phyloP scores from a whole-genome alignment of 192 early-diverging fungal genomes.

The Rhizophagus prolifer region DNA sequence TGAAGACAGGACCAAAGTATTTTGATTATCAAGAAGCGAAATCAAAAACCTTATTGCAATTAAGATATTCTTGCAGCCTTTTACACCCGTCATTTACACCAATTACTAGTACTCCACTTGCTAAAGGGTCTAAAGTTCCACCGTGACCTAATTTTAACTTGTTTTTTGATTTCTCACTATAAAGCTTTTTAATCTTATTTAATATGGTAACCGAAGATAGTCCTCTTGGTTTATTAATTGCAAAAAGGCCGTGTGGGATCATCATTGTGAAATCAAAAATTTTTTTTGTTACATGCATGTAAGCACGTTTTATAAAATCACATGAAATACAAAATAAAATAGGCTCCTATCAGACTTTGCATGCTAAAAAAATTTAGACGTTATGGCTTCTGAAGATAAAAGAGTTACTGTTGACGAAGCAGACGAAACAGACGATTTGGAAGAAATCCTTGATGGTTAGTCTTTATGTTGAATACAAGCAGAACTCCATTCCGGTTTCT shows the following conservation, averaged over 20 bases:
- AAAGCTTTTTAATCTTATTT: neutral
- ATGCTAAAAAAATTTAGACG: too few relatives aligned
- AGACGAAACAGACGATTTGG: conserved; percentile 64
- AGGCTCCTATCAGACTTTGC: too few relatives aligned
- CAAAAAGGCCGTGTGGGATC: conserved; percentile 8
- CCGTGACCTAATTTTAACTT: conserved; percentile 57
- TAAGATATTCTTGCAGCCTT: conserved; percentile 41
- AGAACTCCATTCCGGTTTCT: neutral
- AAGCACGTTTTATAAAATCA: too few relatives aligned
- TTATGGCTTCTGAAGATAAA: conserved; percentile 25
- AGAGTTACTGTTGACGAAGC: conserved; percentile 52
- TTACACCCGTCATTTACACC: conserved; percentile 60
- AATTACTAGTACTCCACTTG: conserved; percentile 54
- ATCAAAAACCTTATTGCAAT: conserved; percentile 44
- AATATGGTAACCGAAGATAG: neutral
- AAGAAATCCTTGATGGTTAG: conserved; percentile 66
- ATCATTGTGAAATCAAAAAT: neutral
- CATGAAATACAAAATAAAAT: too few relatives aligned
- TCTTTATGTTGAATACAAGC: neutral
- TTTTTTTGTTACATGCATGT: neutral
- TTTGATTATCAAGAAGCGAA: neutral
- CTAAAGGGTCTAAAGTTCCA: conserved; percentile 58
- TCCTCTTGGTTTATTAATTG: conserved; percentile 1
- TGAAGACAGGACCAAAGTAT: neutral
- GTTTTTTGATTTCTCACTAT: neutral